Base-by-base conservation (phyloP, 345 rosid genomes). In the Pseudoturritis turrita region DNA sequence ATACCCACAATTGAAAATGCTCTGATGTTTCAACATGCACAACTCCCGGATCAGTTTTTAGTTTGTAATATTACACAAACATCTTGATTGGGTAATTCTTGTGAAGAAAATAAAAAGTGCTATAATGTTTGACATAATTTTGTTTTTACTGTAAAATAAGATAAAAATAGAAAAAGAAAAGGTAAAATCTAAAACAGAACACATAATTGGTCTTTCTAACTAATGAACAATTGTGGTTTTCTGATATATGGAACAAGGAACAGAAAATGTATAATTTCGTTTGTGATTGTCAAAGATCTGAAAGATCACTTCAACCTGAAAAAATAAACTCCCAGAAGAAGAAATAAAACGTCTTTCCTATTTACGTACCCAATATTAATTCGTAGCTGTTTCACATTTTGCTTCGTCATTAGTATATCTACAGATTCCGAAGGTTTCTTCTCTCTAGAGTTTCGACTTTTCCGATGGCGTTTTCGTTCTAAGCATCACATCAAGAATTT, bases 401-500 rank as follows among this genome's bases (percentile, higher is more conserved):
- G 31, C 35, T 14, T 40, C 31, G 17, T 59, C 15, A 21, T 63
- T 62, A 72, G 70, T 41, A 29, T 17, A 67, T 75, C 73, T 75
- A 74, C 71, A 54, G 17, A 53, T 55, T 46, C 10, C 23, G 4
- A 65, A 73, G 21, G 36, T 41, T 72, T 44, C 53, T 58, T 25
- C 29, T 21, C 39, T 70, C 18, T 37, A 70, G 28, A 50, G 15
- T 61, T 39, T 61, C 10, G 61, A 64, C 14, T 53, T 36, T 40
- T 51, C 43, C 54, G 14, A 45, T 21, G 35, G 5, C 17, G 65
- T 13, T 65, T 36, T 19, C 10, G 35, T 58, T 65, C 60, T 28
- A 40, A 67, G 60, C 63, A 59, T 60, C 23, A 29, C 62, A 69
- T 68, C 62, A 75, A 41, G 65, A 76, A 37, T 77, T 65, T 49